Conservation (phyloP, 257 asterid genomes). For the Lycium ferocissimum region DNA sequence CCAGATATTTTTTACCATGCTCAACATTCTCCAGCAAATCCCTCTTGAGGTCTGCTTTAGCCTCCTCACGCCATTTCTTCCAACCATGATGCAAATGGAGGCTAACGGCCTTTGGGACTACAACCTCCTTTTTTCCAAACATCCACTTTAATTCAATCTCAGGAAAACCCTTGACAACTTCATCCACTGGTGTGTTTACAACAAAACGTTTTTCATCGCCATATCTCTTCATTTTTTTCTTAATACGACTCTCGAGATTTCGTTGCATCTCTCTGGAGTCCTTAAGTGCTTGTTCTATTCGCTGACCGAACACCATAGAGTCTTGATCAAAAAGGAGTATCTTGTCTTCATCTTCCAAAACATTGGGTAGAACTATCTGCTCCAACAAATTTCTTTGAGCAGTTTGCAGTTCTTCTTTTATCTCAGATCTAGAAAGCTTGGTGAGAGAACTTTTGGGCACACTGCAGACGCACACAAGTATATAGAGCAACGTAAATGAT, state of each 20-base stretch:
- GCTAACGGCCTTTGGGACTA: constrained; percentile 74
- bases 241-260: constrained; percentile 65
- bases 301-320: constrained; percentile 63
- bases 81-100: constrained; percentile 77
- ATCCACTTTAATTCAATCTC: constrained; percentile 92
- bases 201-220: constrained; percentile 82
- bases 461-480: constrained; percentile 57
- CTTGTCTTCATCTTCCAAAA: constrained; percentile 59
- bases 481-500: constrained; percentile 34
- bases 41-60: constrained; percentile 63
- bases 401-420: constrained; percentile 74
- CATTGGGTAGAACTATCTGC: constrained; percentile 69
- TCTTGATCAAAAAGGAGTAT: constrained; percentile 50
- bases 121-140: constrained; percentile 84
- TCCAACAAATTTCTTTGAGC: constrained; percentile 77
- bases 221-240: constrained; percentile 68
- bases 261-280: constrained; percentile 82
- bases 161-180: constrained; percentile 89
- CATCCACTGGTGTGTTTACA: constrained; percentile 73
- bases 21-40: constrained; percentile 74
- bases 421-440: constrained; percentile 80
- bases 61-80: constrained; percentile 95
- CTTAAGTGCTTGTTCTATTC: constrained; percentile 64
- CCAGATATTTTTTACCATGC: constrained; percentile 81
- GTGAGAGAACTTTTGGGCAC: constrained; percentile 52